Base-by-base conservation (phyloP, 2,329 filamentous ascomycete genomes). In the Bipolaris zeicola region DNA sequence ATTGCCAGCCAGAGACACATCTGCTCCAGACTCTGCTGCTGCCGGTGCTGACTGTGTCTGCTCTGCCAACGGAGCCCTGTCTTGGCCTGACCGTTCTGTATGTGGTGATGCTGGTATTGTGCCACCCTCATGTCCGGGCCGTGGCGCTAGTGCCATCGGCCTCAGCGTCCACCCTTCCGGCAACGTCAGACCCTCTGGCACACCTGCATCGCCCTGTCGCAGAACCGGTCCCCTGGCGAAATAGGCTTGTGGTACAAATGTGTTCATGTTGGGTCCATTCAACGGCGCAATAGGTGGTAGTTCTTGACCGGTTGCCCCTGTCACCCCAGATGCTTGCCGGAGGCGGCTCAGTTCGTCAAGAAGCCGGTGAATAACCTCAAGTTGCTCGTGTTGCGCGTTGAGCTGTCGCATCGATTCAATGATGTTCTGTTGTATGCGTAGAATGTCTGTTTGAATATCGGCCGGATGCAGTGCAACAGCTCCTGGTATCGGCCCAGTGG, bases 161-260 rank as follows among this genome's bases (percentile, higher is more conserved):
- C 71, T 62, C 59, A 76, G 50, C 16, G 72, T 75, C 73, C 74
- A 77, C 13, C 74, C 75, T 46, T 72, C 69, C 6, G 75, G 75
- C 34, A 77, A 65, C n/a, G 64, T 66, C 46, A 77, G 50, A 5
- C 75, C 75, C 49, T 65, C 65, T 7, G 74, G 75, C 26, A 77
- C 52, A 46, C 71, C 69, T 26, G 66, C 55, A 60, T 77, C 73
- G 22, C 73, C 72, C 36, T 73, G 72, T 38, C 72, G 63, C 39
- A 76, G 52, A 16, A 69, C 62, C 13, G 68, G 62, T 10, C 73
- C 72, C 49, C 68, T 69, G 16, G 72, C 55, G 38, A 73, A 66
- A 45, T 72, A 75, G 13, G 71, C 71, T 56, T 75, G 72, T 1
- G 73, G 72, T 16, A 51, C 50, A 8, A 67, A 68, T 1, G 67